Evolutionary conservation across 2,329 filamentous ascomycete genomes (phyloP), one percentile per base, ranked within the genome.

Genomic region (Aureobasidium sp.): DNA sequence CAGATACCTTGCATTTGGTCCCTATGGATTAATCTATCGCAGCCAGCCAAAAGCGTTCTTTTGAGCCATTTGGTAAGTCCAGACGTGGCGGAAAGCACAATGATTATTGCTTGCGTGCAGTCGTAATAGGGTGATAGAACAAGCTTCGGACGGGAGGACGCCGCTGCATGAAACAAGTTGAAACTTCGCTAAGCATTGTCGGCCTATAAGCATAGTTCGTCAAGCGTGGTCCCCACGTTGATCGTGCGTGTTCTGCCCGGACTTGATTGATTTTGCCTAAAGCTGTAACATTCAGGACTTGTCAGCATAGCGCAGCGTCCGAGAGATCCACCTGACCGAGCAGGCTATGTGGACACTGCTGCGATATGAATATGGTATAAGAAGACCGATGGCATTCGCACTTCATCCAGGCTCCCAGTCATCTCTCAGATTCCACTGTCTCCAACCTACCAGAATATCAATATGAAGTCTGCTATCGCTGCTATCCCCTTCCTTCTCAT

Each of bases 201-300:
- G 41, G 11, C 12, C 37, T 45, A 57, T 34, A 45, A 45, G 39
- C 39, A 45, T 55, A 37, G 22, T 42, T 55, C 25, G 7, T 27
- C 14, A n/a, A 39, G 20, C 25, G 34, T 9, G 17, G 15, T 31
- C 53, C 17, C n/a, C 27, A 36, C 20, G 31, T 36, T 20, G 42
- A 58, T 58, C 41, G 9, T 9, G 20, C 31, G 6, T 4, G 7
- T 47, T 47, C n/a, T 37, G 55, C 31, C 55, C 47, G 55, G 42
- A 20, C 3, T 58, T 58, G n/a, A 58, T 1, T 47, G 55, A 37
- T 47, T 58, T 47, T 58, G 55, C 55, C 55, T 58, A 58, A 58
- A 47, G 25, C 14, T 36, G 7, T 25, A 25, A 31, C 55, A 58
- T 27, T 20, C 27, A n/a, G 42, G 14, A 25, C 31, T 45, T 5